Base-by-base conservation (phyloP, 768 basidiomycete genomes). In the Phylloporus sp. region DNA sequence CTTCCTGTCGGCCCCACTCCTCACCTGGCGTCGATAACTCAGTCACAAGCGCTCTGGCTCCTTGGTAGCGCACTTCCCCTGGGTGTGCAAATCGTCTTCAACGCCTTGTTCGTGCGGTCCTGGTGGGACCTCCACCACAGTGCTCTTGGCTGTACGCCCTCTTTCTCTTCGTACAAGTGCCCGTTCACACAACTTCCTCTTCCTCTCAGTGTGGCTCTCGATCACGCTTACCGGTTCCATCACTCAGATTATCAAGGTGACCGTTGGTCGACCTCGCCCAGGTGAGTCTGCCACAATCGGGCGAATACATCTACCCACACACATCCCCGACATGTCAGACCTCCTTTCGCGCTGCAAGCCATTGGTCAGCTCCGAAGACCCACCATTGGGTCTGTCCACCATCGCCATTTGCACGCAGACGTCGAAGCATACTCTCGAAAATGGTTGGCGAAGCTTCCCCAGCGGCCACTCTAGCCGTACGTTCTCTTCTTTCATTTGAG, bases 401-500 rank as follows among this genome's bases (percentile, higher is more conserved):
- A 75, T 74, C 34, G 76, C 78, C 5, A 81, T 95, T 49, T 99
- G 95, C 69, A 90, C 91, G 0, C 86, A 86, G 61, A 74, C 81
- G 9, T 73, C 86, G 48, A 63, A 66, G 18, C 53, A 60, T 13
- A 74, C 84, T 15, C 67, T 93, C 45, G 75, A 78, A 24, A 88
- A 95, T 65, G 94, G 94, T 1, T 97, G 91, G 73, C 80, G 88
- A 52, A 93, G 91, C 62, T 97, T 97, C 70, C 88, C 87, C 5
- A 91, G 88, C 34, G 95, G 95, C 1, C 94, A 95, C 68, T 85
- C 91, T 4, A 92, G 90, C 61, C 54, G 92, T 94, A 70, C 50
- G 86, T 71, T 39, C 20, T 15, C 23, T 3, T 11, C 10, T 10
- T 29, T 6, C 15, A 3, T 23, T 11, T n/a, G 49, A 29, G 18